Percentiles rank a stretch among this genome's conserved stretches.
Evolutionary conservation across 768 basidiomycete species (phyloP).

Genomic region (Crepidotus variabilis): DNA sequence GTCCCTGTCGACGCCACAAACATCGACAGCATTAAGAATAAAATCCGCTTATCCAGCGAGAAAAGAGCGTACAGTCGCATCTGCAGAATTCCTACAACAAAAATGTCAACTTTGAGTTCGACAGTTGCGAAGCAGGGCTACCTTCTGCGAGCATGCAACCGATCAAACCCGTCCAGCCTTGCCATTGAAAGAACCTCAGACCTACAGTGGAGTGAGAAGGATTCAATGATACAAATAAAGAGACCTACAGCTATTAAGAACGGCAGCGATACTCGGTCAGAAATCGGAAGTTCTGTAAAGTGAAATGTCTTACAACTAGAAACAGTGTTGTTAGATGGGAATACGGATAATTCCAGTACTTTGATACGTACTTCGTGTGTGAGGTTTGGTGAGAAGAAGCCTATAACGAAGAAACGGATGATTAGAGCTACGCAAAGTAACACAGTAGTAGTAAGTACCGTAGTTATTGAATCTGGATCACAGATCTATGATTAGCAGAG

Average conservation of each 20-base stretch:
- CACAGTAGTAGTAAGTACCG: constrained; percentile 26
- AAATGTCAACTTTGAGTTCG: neutral
- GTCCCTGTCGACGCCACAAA: constrained; percentile 37
- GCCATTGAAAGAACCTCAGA: constrained; percentile 48
- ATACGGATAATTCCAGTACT: too few species aligned
- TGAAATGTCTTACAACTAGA: too few species aligned
- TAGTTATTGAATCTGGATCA: constrained; percentile 48
- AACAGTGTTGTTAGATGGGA: too few species aligned
- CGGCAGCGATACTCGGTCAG: constrained; percentile 1
- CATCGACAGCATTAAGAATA: constrained; percentile 38
- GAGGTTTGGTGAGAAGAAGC: constrained; percentile 32
- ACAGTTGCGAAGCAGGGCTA: constrained; percentile 19
- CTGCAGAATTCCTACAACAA: constrained; percentile 49
- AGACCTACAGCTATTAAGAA: constrained; percentile 27
- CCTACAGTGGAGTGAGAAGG: constrained; percentile 23
- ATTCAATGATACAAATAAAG: neutral
- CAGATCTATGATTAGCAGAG: neutral
- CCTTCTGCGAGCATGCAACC: constrained; percentile 54
- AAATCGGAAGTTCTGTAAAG: neutral
- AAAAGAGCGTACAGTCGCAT: constrained; percentile 64
- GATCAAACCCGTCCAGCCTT: constrained; percentile 57
- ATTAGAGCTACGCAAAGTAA: neutral
- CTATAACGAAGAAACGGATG: constrained; percentile 9
- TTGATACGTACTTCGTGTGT: too few species aligned
- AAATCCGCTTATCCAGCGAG: constrained; percentile 45